A percentile compares a stretch with the other conserved stretches of the same genome.
These are phyloP conservation scores for Clavaria fumosa DNA, from an alignment of 768 basidiomycete species.

Conservation along the genomic window DNA sequence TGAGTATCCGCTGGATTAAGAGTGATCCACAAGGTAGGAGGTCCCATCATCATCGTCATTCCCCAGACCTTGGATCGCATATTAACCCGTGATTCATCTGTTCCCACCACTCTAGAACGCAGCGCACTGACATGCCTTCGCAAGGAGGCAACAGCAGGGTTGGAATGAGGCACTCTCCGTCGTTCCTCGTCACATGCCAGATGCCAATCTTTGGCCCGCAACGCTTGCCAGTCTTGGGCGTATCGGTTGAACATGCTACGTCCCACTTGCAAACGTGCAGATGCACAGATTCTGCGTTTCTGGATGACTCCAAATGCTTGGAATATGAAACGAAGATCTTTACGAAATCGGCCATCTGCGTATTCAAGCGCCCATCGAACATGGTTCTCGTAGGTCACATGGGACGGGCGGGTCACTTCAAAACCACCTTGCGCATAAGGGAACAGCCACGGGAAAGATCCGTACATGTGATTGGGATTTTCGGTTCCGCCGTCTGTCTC, in stretches of 20 bases:
- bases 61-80: conserved; percentile 3
- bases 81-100: not conserved
- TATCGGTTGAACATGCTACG: not conserved
- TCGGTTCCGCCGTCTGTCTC: conserved; percentile 9
- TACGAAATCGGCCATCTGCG: conserved; percentile 16
- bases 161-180: not conserved
- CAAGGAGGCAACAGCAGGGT: not conserved
- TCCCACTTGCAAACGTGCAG: conserved; percentile 20
- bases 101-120: conserved; percentile 3
- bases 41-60: conserved; percentile 8
- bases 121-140: not conserved
- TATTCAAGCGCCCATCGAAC: conserved; percentile 18
- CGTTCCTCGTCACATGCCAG: conserved; percentile 1
- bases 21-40: conserved; percentile 21
- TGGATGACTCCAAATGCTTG: conserved; percentile 19
- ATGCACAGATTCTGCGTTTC: conserved; percentile 11
- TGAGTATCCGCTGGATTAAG: conserved; percentile 20
- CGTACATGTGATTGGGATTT: conserved; percentile 18
- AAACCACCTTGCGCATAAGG: conserved; percentile 24
- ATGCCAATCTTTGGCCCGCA: not conserved
- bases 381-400: conserved; percentile 18
- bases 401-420: conserved; percentile 10
- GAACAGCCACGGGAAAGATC: conserved; percentile 19
- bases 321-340: conserved; percentile 16
- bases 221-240: not conserved